Evolutionary conservation across 2,329 filamentous ascomycete species (phyloP), one percentile per base, ranked within the genome.

Genomic region (Phyllosticta paracitricarpa): DNA sequence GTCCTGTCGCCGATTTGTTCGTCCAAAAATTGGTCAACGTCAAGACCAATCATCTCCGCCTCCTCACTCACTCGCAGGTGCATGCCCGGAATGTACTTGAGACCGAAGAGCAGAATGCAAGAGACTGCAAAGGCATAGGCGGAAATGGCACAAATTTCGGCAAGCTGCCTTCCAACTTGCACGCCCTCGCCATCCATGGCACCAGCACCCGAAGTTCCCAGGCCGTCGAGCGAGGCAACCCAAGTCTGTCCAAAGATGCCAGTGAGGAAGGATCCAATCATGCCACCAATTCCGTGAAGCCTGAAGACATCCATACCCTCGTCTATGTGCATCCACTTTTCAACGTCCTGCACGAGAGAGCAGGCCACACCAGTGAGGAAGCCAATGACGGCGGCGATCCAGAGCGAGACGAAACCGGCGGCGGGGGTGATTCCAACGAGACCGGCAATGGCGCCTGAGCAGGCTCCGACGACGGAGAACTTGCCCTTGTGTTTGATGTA

Each of bases 221-320:
- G 71, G 54, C 81, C 81, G 60, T 84, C 82, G 51, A 84, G 76
- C 17, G 73, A 70, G 10, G 76, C 76, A 61, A 80, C 75, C 73
- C 73, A 76, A 59, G 73, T 70, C 66, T 78, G 73, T 33, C 81
- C 82, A 64, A 85, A 84, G 65, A 84, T 78, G 6, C 81, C 82
- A 2, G 82, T 84, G 55, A 84, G 68, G 70, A 84, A 82, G 28
- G 80, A 79, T 33, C 60, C 60, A 51, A 80, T 73, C 73, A 83
- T 82, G 24, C 82, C 82, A 51, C 82, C 82, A 25, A 83, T 75
- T 17, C 79, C 81, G 68, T 84, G 82, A 12, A 83, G 77, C 67
- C 82, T 83, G 75, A 84, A 84, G 52, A 84, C 81, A 63, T 84
- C 81, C 68, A 84, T 79, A 10, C 81, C 80, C 64, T 84, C 82